phyloP scores from a whole-genome alignment of 495 filamentous ascomycete genomes.

The Apiosordaria backusii region DNA sequence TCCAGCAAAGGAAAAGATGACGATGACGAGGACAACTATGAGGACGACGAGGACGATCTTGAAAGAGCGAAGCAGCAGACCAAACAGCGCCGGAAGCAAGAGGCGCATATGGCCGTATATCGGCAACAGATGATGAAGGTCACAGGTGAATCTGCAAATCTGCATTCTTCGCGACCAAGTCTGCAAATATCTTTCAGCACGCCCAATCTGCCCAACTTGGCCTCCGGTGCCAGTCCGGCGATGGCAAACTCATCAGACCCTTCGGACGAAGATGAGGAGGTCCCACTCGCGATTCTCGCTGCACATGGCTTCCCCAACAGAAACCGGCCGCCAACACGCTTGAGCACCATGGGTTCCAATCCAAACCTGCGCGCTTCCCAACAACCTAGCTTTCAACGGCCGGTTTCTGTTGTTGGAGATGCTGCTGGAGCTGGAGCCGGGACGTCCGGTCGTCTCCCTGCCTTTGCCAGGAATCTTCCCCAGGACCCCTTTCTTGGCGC shows the following conservation, averaged over 20 bases:
- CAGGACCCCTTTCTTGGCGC: constrained; percentile 87
- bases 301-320: constrained; percentile 91
- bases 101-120: constrained; percentile 86
- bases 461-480: constrained; percentile 83
- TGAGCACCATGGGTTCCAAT: constrained; percentile 62
- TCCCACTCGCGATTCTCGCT: constrained; percentile 82
- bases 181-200: constrained; percentile 53
- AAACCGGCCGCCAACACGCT: constrained; percentile 71
- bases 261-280: constrained; percentile 79
- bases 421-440: constrained; percentile 12
- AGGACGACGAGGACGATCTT: constrained; percentile 81
- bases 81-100: constrained; percentile 80
- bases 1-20: constrained; percentile 36
- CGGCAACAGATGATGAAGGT: constrained; percentile 97
- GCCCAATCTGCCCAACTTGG: constrained; percentile 44
- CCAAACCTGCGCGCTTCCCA: constrained; percentile 54
- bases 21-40: constrained; percentile 58
- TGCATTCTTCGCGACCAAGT: constrained; percentile 39
- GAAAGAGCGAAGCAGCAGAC: constrained; percentile 70
- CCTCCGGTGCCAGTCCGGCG: constrained; percentile 20
- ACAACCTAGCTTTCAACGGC: constrained; percentile 36
- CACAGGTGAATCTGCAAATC: constrained; percentile 65
- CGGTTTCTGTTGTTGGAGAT: constrained; percentile 31
- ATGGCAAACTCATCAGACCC: constrained; percentile 40
- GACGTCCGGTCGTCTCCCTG: constrained; percentile 49